A percentile compares a stretch with the other conserved stretches of the same genome.
These are phyloP conservation scores for Tetramitus jugosus DNA, from an alignment of 208 protist species.

Conservation along the genomic window DNA sequence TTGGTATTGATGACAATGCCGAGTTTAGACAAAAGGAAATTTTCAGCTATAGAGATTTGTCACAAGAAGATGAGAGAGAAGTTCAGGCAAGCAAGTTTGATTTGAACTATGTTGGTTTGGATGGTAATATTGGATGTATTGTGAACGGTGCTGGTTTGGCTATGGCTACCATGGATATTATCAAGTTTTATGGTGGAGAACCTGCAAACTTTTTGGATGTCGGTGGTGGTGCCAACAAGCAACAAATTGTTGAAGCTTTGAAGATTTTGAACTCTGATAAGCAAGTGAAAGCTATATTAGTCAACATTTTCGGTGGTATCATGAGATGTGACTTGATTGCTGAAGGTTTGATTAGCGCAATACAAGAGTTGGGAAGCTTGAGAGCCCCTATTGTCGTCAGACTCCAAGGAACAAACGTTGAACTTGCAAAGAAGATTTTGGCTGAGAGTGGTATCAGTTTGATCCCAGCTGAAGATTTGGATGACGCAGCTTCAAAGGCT, in stretches of 20 bases:
- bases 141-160: conserved; percentile 97
- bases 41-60: conserved; percentile 81
- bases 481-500: conserved; percentile 46
- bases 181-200: conserved; percentile 90
- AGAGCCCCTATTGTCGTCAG: conserved; percentile 85
- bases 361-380: conserved; percentile 62
- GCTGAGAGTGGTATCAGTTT: conserved; percentile 55
- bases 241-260: conserved; percentile 90
- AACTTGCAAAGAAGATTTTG: conserved; percentile 84
- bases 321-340: conserved; percentile 98
- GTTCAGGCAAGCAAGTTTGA: conserved; percentile 87
- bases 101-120: conserved; percentile 98
- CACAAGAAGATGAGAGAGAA: conserved; percentile 86
- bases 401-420: conserved; percentile 88
- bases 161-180: conserved; percentile 99
- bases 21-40: conserved; percentile 91
- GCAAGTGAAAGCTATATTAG: conserved; percentile 87
- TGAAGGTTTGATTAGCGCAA: conserved; percentile 83
- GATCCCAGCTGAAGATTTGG: conserved; percentile 49
- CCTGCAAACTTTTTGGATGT: conserved; percentile 99
- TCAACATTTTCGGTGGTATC: conserved; percentile 99
- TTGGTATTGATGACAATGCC: conserved; percentile 98
- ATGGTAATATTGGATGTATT: conserved; percentile 93
- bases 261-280: conserved; percentile 89
- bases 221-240: conserved; percentile 78